A percentile compares a stretch with the other conserved stretches of the same genome.
phyloP scores from a whole-genome alignment of 108 stramenopile species.

The Epipyxis sp. region DNA sequence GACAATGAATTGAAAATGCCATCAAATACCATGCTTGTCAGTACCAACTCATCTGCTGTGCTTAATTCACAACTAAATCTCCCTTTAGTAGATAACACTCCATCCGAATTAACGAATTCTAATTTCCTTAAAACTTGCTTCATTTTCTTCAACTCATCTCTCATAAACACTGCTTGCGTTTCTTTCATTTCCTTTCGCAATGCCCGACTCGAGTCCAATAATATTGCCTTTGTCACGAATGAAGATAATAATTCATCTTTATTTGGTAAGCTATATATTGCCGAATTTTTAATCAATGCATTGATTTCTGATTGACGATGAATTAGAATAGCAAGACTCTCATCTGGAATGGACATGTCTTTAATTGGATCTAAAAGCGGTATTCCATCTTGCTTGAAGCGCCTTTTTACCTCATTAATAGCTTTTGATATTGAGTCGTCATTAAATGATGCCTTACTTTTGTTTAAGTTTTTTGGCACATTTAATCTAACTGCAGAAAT shows the following conservation, averaged over 20 bases:
- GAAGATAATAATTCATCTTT: conserved; percentile 57
- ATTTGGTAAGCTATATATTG: conserved; percentile 18
- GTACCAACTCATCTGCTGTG: conserved; percentile 91
- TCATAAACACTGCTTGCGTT: conserved; percentile 83
- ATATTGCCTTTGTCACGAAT: conserved; percentile 64
- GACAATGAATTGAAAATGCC: conserved; percentile 91
- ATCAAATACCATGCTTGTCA: conserved; percentile 89
- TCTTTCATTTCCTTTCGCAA: conserved; percentile 70
- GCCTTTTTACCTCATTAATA: conserved; percentile 70
- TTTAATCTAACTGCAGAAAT: not conserved
- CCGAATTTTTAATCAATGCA: not conserved
- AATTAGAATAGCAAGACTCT: conserved; percentile 70
- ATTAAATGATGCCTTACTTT: conserved; percentile 60
- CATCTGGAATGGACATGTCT: conserved; percentile 75
- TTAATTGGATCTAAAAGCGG: conserved; percentile 83
- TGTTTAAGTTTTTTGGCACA: conserved; percentile 67
- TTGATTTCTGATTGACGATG: conserved; percentile 53
- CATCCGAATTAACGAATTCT: conserved; percentile 84
- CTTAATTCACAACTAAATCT: conserved; percentile 97
- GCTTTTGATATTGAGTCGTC: conserved; percentile 60
- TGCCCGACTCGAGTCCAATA: conserved; percentile 65
- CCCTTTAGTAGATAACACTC: conserved; percentile 94
- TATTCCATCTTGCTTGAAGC: conserved; percentile 69
- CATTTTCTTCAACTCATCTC: conserved; percentile 90
- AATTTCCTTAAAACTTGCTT: conserved; percentile 85